Evolutionary conservation across 2,329 filamentous ascomycete species (phyloP), one percentile per base, ranked within the genome.

Genomic region (Aspergillus neotritici): DNA sequence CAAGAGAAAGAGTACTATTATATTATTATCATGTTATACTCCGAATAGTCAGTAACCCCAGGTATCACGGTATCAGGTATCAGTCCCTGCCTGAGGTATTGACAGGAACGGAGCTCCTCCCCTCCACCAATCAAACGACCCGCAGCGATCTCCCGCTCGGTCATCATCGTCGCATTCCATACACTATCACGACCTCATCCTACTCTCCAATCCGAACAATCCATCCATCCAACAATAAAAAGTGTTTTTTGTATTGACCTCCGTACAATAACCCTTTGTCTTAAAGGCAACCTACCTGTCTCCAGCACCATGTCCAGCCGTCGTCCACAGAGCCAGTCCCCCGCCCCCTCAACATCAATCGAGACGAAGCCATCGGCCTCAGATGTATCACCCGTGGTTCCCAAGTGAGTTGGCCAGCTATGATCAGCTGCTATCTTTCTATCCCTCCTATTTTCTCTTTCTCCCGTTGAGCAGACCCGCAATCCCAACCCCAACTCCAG

Each of bases 381-480:
- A 43, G 80, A 83, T 68, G 90, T 86, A 51, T 71, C 83, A n/a
- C 87, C 88, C 14, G 88, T 87, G 15, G 88, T 95, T 37, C 88
- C 89, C 41, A 75, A 77, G 87, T 94, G 71, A 66, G 83, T 72
- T 12, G 11, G 31, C 21, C 21, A 8, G 5, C 28, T 15, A n/a
- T 14, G 31, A 15, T 42, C 50, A 29, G 7, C 9, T 8, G 7
- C 7, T 25, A 25, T 25, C 21, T 2, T 9, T 25, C n/a, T n/a
- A n/a, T n/a, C n/a, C n/a, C n/a, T n/a, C n/a, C n/a, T n/a, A n/a
- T n/a, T n/a, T n/a, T 42, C 39, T 38, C 14, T 32, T 38, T 46
- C 41, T 37, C 38, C 42, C 32, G 44, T 39, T 41, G 37, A 41
- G 42, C 41, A 39, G 44, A 32, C 41, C 44, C 17, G 29, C 40